These are phyloP conservation scores for Exserohilum rostratum DNA, from an alignment of 2,329 filamentous ascomycete species.

Conservation along the genomic window DNA sequence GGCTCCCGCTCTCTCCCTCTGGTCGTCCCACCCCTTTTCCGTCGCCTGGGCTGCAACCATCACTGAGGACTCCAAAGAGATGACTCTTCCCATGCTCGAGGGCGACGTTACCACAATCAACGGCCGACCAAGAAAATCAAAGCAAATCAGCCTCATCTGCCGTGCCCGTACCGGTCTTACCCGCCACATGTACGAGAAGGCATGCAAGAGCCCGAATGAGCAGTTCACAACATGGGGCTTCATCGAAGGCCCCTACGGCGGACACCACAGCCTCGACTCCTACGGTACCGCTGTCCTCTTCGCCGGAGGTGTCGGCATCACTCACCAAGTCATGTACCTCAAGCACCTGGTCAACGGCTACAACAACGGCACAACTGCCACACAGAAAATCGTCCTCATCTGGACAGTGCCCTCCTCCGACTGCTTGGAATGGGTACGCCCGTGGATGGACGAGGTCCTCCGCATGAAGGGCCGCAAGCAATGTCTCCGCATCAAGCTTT, in stretches of 20 bases:
- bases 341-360: conserved; percentile 73
- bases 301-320: conserved; percentile 80
- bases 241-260: conserved; percentile 78
- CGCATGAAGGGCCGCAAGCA: conserved; percentile 64
- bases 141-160: conserved; percentile 71
- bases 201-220: conserved; percentile 64
- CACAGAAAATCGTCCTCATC: conserved; percentile 73
- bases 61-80: conserved; percentile 39
- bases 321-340: conserved; percentile 77
- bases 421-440: conserved; percentile 66
- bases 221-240: conserved; percentile 68
- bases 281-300: conserved; percentile 82
- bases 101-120: conserved; percentile 31
- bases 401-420: conserved; percentile 80
- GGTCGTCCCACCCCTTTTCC: conserved; percentile 58
- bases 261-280: conserved; percentile 71
- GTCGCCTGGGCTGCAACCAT: conserved; percentile 55
- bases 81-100: conserved; percentile 43
- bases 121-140: conserved; percentile 38
- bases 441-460: conserved; percentile 70
- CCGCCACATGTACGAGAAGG: conserved; percentile 70
- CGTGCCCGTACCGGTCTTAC: conserved; percentile 78
- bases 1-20: conserved; percentile 55
- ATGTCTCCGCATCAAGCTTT: conserved; percentile 65
- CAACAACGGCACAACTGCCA: conserved; percentile 71